A percentile compares a stretch with the other conserved stretches of the same genome.
These are phyloP conservation scores for Beta macrorhiza DNA, from an alignment of 179 eudicot genomes.

Conservation along the genomic window DNA sequence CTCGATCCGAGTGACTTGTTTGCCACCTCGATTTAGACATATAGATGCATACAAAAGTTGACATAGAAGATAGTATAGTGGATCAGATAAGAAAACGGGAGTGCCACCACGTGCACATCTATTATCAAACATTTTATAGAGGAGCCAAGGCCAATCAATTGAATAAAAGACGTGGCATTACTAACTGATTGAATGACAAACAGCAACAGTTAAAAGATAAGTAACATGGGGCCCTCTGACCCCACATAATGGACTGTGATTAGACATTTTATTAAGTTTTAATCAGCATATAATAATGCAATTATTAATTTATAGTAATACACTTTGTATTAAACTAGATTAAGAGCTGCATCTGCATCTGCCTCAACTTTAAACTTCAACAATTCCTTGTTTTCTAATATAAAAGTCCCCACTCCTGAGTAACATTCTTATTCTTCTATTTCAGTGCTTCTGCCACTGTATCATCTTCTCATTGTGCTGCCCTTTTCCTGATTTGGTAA, in stretches of 20 bases:
- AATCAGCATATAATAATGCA: slow-evolving; percentile 18
- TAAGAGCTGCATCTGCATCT: slow-evolving; percentile 29
- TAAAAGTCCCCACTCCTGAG: slow-evolving; percentile 25
- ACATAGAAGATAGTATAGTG: slow-evolving; percentile 15
- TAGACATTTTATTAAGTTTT: slow-evolving; percentile 26
- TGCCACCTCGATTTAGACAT: background rate
- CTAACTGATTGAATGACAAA: slow-evolving; percentile 23
- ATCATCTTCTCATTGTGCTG: background rate
- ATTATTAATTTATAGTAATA: slow-evolving; percentile 6
- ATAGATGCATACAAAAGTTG: slow-evolving; percentile 10
- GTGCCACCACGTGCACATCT: background rate
- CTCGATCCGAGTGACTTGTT: too few species aligned
- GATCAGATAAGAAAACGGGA: slow-evolving; percentile 14
- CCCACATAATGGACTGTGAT: slow-evolving; percentile 42
- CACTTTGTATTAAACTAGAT: slow-evolving; percentile 12
- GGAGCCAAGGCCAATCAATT: slow-evolving; percentile 26
- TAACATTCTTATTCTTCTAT: slow-evolving; percentile 20
- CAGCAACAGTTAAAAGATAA: slow-evolving; percentile 54
- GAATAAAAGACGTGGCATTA: slow-evolving; percentile 22
- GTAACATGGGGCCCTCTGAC: slow-evolving; percentile 39
- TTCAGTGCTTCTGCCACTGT: slow-evolving; percentile 9
- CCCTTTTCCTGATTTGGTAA: slow-evolving; percentile 13
- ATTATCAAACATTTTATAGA: slow-evolving; percentile 14
- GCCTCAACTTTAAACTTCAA: slow-evolving; percentile 29
- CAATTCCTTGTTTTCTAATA: slow-evolving; percentile 19